These are phyloP conservation scores for Penicillium frequentans DNA, from an alignment of 2,329 filamentous ascomycete species.

Conservation along the genomic window DNA sequence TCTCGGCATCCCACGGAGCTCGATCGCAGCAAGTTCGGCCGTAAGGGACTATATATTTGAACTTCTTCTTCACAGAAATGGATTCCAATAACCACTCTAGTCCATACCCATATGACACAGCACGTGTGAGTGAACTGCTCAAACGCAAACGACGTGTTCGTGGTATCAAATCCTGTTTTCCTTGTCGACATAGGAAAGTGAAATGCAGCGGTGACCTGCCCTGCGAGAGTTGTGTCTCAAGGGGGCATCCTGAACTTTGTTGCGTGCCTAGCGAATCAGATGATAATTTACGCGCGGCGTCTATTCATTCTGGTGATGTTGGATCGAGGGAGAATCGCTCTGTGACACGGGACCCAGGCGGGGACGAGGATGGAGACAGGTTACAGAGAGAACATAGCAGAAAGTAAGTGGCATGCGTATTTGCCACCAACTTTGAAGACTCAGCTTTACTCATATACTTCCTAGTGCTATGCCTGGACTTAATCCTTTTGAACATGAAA, in stretches of 20 bases:
- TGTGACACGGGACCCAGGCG: neutral
- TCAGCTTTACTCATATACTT: neutral
- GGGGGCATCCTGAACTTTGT: conserved; percentile 22
- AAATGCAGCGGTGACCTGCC: conserved; percentile 19
- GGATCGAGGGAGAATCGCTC: neutral
- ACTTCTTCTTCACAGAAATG: neutral
- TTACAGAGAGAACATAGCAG: neutral
- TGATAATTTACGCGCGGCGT: neutral
- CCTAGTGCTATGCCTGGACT: neutral
- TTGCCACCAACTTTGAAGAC: neutral
- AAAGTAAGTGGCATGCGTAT: neutral
- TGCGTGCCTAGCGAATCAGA: neutral
- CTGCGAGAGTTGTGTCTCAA: conserved; percentile 19
- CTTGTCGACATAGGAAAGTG: conserved; percentile 24
- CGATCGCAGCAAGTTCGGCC: neutral
- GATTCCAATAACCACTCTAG: neutral
- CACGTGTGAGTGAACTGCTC: conserved; percentile 20
- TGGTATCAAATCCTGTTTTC: conserved; percentile 26
- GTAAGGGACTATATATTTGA: neutral
- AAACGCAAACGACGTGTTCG: conserved; percentile 23
- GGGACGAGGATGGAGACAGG: neutral
- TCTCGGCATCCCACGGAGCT: neutral
- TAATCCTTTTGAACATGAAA: neutral
- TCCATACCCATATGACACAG: conserved; percentile 23
- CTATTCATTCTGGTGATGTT: neutral